Base-by-base conservation (phyloP, 768 basidiomycete species). In the Psilocybe cyanescens region DNA sequence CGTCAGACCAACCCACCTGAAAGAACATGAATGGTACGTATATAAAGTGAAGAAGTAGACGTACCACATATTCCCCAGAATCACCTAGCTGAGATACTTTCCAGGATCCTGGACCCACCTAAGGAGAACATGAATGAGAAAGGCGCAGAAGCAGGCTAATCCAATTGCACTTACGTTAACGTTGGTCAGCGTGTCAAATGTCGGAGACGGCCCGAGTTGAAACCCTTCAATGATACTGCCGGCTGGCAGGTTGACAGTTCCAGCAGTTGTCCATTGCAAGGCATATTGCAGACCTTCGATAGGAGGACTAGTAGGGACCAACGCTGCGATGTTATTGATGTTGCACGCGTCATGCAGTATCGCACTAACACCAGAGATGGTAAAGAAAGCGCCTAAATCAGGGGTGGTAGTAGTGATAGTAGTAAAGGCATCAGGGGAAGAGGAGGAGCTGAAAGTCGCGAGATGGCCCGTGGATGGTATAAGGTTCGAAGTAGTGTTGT, bases 351-450 rank as follows among this genome's bases (percentile, higher is more conserved):
- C 47, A 39, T 61, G n/a, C 48, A 57, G 37, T 16, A 53, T n/a
- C 8, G 12, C 31, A 33, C 33, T 35, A 7, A n/a, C 1, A 14
- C 60, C 60, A 7, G 60, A 49, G 11, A 30, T 19, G 0, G 55
- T 61, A 31, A 61, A 50, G 35, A 55, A 61, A 14, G 29, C 60
- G 44, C 60, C 60, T 12, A 61, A 29, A 31, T 57, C 55, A 28
- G 45, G 45, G 16, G 33, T 16, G 19, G 28, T 45, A 37, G 29
- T 9, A 5, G 33, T 29, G 47, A 61, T 30, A 3, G 47, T 50
- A 28, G 60, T 61, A 33, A 39, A 33, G 16, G 19, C 37, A 30
- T 41, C 17, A 8, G 17, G 17, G 1, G 51, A 33, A 11, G 4
- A 17, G 9, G 12, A 19, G 2, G 60, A 2, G 2, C 41, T 28